phyloP scores from a whole-genome alignment of 139 green algal species.

The Eudorina sp. region DNA sequence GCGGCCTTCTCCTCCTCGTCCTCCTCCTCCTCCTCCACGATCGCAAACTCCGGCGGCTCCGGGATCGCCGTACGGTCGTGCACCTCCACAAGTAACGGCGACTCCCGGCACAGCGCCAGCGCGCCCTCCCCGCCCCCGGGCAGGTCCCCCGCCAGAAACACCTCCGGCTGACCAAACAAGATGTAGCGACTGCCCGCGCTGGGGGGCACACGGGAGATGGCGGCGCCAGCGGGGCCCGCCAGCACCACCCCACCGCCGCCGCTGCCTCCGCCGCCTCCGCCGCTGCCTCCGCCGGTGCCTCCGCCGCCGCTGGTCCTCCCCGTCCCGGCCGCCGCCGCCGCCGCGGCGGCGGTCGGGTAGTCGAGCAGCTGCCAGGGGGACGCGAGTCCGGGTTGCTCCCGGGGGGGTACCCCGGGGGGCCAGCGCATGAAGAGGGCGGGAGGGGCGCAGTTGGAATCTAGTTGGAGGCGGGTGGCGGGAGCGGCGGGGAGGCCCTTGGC shows the following conservation, averaged over 20 bases:
- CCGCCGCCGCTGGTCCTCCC: neutral
- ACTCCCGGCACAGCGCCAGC: constrained; percentile 50
- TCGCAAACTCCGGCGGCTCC: constrained; percentile 62
- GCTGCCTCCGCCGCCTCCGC: neutral
- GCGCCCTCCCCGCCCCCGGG: constrained; percentile 44
- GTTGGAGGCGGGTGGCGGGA: constrained; percentile 51
- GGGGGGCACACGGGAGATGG: constrained; percentile 17
- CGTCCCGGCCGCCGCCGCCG: neutral
- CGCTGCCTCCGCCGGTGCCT: neutral
- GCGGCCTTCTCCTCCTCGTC: neutral
- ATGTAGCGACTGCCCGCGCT: constrained; percentile 18
- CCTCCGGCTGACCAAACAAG: constrained; percentile 49
- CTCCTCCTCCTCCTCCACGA: constrained; percentile 4
- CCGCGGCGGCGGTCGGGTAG: neutral
- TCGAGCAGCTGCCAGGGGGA: constrained; percentile 30
- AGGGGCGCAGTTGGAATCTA: constrained; percentile 55
- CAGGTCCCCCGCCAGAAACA: constrained; percentile 52
- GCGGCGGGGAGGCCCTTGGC: constrained; percentile 60
- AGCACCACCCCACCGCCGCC: neutral
- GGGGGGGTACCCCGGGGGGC: neutral
- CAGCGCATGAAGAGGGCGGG: constrained; percentile 46
- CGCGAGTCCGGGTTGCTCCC: constrained; percentile 38
- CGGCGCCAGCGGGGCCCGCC: neutral
- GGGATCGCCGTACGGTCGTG: constrained; percentile 64
- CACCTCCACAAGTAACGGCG: constrained; percentile 55